Evolutionary conservation across 768 basidiomycete species (phyloP).

Genomic region (Naganishia kalamii): DNA sequence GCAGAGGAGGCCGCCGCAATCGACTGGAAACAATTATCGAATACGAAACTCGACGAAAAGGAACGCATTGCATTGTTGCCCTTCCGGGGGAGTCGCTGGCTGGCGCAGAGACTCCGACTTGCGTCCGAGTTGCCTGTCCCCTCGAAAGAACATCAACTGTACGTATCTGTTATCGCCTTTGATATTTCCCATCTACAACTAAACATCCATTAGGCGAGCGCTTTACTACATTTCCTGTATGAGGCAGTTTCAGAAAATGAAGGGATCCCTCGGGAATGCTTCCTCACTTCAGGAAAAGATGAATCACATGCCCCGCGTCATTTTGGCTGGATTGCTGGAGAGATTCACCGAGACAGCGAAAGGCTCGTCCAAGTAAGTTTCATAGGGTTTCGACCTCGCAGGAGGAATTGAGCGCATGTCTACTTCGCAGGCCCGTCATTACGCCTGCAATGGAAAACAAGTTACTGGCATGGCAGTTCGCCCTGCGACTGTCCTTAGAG

Average conservation of each 20-base stretch:
- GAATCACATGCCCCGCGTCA: conserved; percentile 55
- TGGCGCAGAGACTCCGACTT: conserved; percentile 51
- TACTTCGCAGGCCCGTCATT: conserved; percentile 48
- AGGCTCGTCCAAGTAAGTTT: conserved; percentile 60
- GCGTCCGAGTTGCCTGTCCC: conserved; percentile 25
- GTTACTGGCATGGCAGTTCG: conserved; percentile 71
- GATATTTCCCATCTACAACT: neutral
- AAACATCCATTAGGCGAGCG: conserved; percentile 56
- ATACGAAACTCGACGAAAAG: conserved; percentile 41
- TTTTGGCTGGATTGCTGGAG: conserved; percentile 67
- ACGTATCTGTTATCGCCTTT: conserved; percentile 33
- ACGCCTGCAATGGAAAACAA: conserved; percentile 68
- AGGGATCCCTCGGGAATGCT: conserved; percentile 47
- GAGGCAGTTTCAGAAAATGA: conserved; percentile 60
- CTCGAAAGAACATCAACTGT: conserved; percentile 54
- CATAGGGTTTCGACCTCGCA: neutral
- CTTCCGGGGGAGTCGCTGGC: conserved; percentile 60
- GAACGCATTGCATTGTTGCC: conserved; percentile 60
- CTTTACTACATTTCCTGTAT: conserved; percentile 76
- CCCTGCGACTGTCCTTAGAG: conserved; percentile 71
- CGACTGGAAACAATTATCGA: conserved; percentile 51
- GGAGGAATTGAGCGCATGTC: neutral
- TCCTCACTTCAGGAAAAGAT: conserved; percentile 58
- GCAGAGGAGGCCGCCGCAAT: conserved; percentile 73
- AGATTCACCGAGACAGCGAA: conserved; percentile 73